Evolutionary conservation across 768 basidiomycete genomes (phyloP), one percentile per base, ranked within the genome.

Genomic region (Trametes gibbosa): DNA sequence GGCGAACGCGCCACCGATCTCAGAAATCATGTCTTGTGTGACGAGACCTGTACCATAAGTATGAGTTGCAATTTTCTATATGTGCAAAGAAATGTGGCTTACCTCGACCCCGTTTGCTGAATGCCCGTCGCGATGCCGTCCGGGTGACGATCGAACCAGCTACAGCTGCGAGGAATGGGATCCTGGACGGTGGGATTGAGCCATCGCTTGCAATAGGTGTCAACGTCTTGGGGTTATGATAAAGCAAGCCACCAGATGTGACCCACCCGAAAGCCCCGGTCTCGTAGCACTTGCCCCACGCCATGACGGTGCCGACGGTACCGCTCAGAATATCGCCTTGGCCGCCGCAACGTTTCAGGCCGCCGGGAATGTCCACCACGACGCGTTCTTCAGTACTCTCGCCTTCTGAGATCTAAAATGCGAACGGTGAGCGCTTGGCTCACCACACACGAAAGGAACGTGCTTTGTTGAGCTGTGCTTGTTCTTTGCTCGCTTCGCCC

Each of bases 261-360:
- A 43, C 65, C 66, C 67, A 93, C 92, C 87, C 88, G 64, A 88
- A 93, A 1, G 81, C 83, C 16, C 94, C 90, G 43, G 84, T 84
- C 68, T 95, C 93, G 70, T 91, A 98, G 66, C 91, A 93, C 70
- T 89, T 90, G 5, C 90, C 93, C 96, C 97, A 99, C 4, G 95
- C 95, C 65, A 98, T 77, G 70, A 97, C 84, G 1, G 93, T 84
- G 0, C 95, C 97, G 10, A 94, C 88, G 43, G 82, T 79, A 13
- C 97, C 97, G 66, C 88, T 90, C 55, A 98, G 72, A 37, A 99
- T 85, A 73, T 99, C 97, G 0, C 97, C 97, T 71, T 98, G 97
- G 1, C 97, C 97, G 13, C 97, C 96, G 66, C 93, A 95, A 55
- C 97, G 78, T 75, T 96, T 96, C 66, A 92, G 65, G 1, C 96